Evolutionary conservation across 108 stramenopile genomes (phyloP).

Genomic region (Seminavis robusta): DNA sequence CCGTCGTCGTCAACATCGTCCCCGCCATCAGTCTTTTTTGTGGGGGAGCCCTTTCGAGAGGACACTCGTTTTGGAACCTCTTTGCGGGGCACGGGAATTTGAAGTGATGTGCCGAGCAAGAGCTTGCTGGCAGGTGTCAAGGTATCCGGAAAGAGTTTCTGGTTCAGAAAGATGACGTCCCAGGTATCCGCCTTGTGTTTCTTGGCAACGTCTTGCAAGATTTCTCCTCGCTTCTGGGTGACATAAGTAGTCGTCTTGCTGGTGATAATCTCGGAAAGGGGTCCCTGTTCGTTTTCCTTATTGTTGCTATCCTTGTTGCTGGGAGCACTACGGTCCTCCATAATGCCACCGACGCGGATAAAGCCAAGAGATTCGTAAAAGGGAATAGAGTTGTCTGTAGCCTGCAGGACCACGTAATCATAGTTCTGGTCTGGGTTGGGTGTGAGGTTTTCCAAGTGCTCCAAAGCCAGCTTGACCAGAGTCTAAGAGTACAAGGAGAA

Average conservation of each 20-base stretch:
- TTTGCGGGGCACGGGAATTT: conserved; percentile 37
- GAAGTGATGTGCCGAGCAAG: conserved; percentile 58
- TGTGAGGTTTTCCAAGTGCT: conserved; percentile 65
- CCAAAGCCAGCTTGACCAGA: conserved; percentile 72
- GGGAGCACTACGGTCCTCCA: neutral
- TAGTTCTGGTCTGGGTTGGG: conserved; percentile 61
- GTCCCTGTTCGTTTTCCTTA: neutral
- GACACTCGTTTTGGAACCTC: neutral
- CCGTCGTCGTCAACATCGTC: neutral
- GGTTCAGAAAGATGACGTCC: conserved; percentile 83
- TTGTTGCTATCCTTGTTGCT: neutral
- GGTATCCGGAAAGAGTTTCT: conserved; percentile 41
- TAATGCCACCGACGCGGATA: conserved; percentile 76
- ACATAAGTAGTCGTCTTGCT: conserved; percentile 48
- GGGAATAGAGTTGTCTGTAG: conserved; percentile 86
- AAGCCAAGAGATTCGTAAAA: conserved; percentile 91
- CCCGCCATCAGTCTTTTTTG: neutral
- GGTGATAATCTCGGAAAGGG: conserved; percentile 32
- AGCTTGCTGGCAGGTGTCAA: conserved; percentile 51
- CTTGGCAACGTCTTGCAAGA: conserved; percentile 55
- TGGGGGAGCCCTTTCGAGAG: neutral
- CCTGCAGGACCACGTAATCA: conserved; percentile 85
- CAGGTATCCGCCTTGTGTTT: conserved; percentile 61
- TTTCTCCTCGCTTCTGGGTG: conserved; percentile 51
- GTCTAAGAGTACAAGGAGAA: conserved; percentile 13